phyloP scores from a whole-genome alignment of 306 rosid genomes.

The Senna siamea region DNA sequence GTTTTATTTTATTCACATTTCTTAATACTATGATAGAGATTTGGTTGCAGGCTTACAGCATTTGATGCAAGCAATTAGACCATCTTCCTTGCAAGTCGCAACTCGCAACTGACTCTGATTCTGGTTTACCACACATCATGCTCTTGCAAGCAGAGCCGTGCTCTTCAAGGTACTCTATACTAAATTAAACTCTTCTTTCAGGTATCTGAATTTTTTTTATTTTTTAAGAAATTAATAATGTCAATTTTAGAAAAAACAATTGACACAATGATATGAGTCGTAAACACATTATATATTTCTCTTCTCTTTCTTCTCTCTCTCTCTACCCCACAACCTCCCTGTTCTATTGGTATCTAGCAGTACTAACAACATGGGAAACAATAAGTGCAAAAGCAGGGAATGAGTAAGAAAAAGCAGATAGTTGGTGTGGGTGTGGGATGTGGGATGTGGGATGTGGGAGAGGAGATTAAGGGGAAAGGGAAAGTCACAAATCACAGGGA shows the following conservation, averaged over 20 bases:
- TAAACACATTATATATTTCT: neutral
- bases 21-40: constrained; percentile 32
- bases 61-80: neutral
- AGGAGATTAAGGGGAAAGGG: neutral
- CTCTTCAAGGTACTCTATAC: constrained; percentile 36
- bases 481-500: constrained; percentile 18
- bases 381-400: neutral
- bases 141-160: constrained; percentile 45
- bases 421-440: no score
- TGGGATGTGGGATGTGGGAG: no score
- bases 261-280: no score
- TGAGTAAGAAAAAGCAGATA: neutral
- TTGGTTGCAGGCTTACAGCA: constrained; percentile 47
- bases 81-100: no score
- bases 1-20: constrained; percentile 32
- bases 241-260: no score
- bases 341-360: no score
- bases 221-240: no score
- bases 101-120: constrained; percentile 43
- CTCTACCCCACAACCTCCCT: no score
- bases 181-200: constrained; percentile 6
- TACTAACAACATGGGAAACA: neutral
- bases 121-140: constrained; percentile 29
- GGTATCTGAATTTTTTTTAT: no score
- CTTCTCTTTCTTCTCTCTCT: neutral